Conservation (phyloP, 176 grass and related monocot genomes). For the Melocanna baccifera region DNA sequence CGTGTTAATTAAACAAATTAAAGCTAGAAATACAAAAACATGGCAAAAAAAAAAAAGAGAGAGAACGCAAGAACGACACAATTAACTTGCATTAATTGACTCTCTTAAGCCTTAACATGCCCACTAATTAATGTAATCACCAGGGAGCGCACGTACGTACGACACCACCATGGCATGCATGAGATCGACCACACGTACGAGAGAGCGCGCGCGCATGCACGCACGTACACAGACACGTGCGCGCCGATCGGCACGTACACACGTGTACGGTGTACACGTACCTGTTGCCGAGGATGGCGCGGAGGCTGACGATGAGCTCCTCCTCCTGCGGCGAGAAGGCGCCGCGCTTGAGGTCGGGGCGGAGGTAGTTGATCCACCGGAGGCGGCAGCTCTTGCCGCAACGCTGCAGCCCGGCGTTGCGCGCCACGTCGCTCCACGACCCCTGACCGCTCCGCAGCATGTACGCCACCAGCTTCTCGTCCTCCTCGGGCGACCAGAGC, state of each 20-base stretch:
- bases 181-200: not conserved
- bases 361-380: constrained; percentile 98
- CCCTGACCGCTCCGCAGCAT: constrained; percentile 90
- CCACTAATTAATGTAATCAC: not conserved
- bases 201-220: not conserved
- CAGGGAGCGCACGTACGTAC: not conserved
- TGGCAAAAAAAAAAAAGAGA: not conserved
- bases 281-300: constrained; percentile 94
- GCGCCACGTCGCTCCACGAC: constrained; percentile 92
- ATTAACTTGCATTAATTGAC: not conserved
- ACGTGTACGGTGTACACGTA: not conserved
- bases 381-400: constrained; percentile 99
- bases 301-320: constrained; percentile 89
- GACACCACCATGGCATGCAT: too few relatives aligned
- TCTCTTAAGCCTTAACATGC: not conserved
- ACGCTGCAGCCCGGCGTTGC: constrained; percentile 86
- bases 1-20: not conserved
- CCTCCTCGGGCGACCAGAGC: constrained; percentile 98
- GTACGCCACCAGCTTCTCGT: constrained; percentile 84
- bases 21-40: not conserved
- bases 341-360: constrained; percentile 95
- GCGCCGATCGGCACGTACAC: not conserved
- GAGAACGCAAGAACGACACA: not conserved
- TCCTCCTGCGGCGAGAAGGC: constrained; percentile 96
- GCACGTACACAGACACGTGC: too few relatives aligned